Evolutionary conservation across 164 flowering plant genomes (phyloP), one percentile per base, ranked within the genome.

Genomic region (Aristolochia fimbriata): DNA sequence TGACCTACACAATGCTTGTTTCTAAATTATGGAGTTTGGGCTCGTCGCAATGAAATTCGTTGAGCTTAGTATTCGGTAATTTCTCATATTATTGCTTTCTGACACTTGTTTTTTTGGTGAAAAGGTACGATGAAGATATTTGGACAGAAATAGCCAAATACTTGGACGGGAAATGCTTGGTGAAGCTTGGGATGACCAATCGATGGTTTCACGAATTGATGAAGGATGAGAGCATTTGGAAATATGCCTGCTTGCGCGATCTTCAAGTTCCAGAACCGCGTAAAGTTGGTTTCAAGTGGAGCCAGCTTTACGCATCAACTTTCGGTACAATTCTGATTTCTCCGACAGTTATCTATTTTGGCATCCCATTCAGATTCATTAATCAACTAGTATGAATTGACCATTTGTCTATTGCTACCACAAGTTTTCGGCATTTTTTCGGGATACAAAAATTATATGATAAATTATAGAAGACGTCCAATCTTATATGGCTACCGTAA

Each of bases 121-220:
- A 43, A 41, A 88, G 97, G 68, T 83, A 62, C 37, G 92, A 90
- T 57, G 83, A 69, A 61, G 99, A 94, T 47, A 31, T 87, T 9
- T 94, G 99, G 99, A 86, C 80, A 8, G 96, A 86, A 77, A 84
- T 94, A 0, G 82, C 95, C 2, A 91, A 81, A 82, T 84, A 62
- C 67, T 64, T 91, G 71, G 89, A 82, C 47, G 96, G 91, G 19
- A 82, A 67, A 65, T 79, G 86, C 20, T 67, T 94, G 73, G 81
- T 85, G 73, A 91, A 68, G 93, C 83, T 94, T n/a, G 86, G 76
- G 58, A 60, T 69, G 23, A 77, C 85, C 1, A 73, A 70, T 64
- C 79, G 73, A 47, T 94, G 97, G 99, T 94, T 94, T 67, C 60
- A 75, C 62, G 68, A 65, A 25, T 33, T 79, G n/a, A 58, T 84